phyloP scores from a whole-genome alignment of 2,329 filamentous ascomycete species.

The Talaromyces marneffei region DNA sequence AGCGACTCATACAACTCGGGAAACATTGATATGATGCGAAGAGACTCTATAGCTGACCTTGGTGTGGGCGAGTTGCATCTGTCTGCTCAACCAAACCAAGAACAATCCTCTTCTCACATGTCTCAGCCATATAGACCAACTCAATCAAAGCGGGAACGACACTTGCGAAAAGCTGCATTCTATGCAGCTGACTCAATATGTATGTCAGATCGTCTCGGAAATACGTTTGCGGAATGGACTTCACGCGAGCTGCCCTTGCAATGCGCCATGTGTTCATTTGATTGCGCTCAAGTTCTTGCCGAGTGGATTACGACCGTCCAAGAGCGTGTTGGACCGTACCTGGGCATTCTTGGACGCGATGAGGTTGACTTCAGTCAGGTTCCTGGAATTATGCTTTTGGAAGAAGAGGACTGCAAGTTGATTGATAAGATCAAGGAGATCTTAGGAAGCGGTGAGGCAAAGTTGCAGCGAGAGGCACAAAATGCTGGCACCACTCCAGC shows the following conservation, averaged over 20 bases:
- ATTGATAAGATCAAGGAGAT: constrained; percentile 77
- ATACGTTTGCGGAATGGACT: constrained; percentile 77
- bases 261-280: constrained; percentile 85
- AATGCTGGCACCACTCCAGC: constrained; percentile 50
- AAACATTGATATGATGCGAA: constrained; percentile 21
- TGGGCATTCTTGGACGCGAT: constrained; percentile 81
- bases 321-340: constrained; percentile 82
- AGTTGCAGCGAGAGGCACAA: constrained; percentile 61
- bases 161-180: constrained; percentile 88
- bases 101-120: constrained; percentile 26
- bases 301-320: constrained; percentile 94
- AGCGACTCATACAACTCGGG: constrained; percentile 23
- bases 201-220: constrained; percentile 79
- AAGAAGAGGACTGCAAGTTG: constrained; percentile 85
- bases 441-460: constrained; percentile 67
- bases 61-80: constrained; percentile 34
- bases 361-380: constrained; percentile 72
- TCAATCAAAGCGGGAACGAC: constrained; percentile 69
- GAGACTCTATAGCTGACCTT: constrained; percentile 33
- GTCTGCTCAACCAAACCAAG: constrained; percentile 32
- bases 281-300: constrained; percentile 87
- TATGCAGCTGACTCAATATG: constrained; percentile 88
- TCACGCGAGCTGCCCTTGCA: constrained; percentile 83
- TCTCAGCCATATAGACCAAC: constrained; percentile 30
- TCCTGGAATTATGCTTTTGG: constrained; percentile 80